Base-by-base conservation (phyloP, 768 basidiomycete species). In the Mycena venus region DNA sequence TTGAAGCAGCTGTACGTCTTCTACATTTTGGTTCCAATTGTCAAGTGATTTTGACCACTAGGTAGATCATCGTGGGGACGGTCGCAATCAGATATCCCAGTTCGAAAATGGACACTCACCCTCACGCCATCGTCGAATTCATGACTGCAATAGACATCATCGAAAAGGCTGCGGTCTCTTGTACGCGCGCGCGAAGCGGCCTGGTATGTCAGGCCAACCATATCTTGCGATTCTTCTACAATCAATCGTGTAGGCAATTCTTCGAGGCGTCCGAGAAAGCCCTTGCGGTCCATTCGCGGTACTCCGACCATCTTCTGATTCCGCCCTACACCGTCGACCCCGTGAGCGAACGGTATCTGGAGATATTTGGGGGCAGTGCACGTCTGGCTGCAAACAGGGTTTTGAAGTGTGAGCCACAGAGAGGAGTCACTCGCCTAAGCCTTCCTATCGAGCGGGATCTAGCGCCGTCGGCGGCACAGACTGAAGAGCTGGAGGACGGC, bases 61-160 rank as follows among this genome's bases (percentile, higher is more conserved):
- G 17, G 38, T 38, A 85, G 84, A 79, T 89, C 17, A 86, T 88
- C 51, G 82, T 88, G 9, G 88, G 87, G 14, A 79, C 82, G 29
- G 84, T 89, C 14, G 85, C 83, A 34, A 79, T 81, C 9, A 82
- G 84, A 25, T 83, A 84, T 9, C 87, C 87, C 2, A 83, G 81
- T 31, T 85, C 86, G 40, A 84, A 83, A 19, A 84, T 86, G 81
- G 86, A 86, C n/a, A n/a, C n/a, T n/a, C n/a, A n/a, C 19, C 84
- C 86, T 7, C 84, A 85, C 40, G 88, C 87, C 15, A 80, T 84
- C 51, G 77, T 85, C 19, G 88, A 89, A 67, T 77, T 89, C 0
- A 85, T 87, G 68, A 78, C 88, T 15, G 87, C 85, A 32, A 72
- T 88, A 23, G 84, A 86, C 34, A 73, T 89, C 32, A 88, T 89